Base-by-base conservation (phyloP, 2,329 filamentous ascomycete genomes). In the Nakataea oryzae region DNA sequence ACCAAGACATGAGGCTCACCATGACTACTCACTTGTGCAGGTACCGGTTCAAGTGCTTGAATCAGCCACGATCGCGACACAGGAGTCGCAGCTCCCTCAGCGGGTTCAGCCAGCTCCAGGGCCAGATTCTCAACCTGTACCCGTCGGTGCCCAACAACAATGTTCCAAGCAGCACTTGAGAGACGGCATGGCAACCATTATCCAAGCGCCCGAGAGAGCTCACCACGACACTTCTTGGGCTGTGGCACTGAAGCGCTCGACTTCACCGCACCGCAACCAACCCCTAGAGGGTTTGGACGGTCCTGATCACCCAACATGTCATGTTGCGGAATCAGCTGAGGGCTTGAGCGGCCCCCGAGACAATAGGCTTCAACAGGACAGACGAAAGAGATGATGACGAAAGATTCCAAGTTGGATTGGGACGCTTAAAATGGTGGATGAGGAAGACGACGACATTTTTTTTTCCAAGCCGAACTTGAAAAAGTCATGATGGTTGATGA, bases 61-160 rank as follows among this genome's bases (percentile, higher is more conserved):
- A 68, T 54, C 67, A 69, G 34, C 67, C 67, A 1, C 58, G 65
- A n/a, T 63, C 67, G 24, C 66, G 67, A 3, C 67, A 69, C 61
- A 67, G 68, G 47, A 69, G 67, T 63, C 67, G 67, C 59, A 69
- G 67, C 62, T 68, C 67, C 55, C 63, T 69, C 58, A 69, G 68
- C 60, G 65, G 66, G 14, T 68, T 68, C 29, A 61, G 54, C 17
- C 59, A 61, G 58, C 66, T 68, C 29, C 68, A 67, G 9, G 68
- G 67, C 57, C 67, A 69, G 58, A 65, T 69, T 5, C 57, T 69
- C 17, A 67, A 69, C 61, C 59, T 69, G 47, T 67, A 69, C 57
- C 66, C 65, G 8, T 61, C 59, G 21, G 27, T 61, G n/a, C 59
- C 59, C 7, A 61, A 57, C 12, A 57, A 56, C 59, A 56, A 61